Percentiles rank a stretch among this genome's conserved stretches.
Evolutionary conservation across 495 filamentous ascomycete species (phyloP).

Genomic region (Trichoderma gamsii): DNA sequence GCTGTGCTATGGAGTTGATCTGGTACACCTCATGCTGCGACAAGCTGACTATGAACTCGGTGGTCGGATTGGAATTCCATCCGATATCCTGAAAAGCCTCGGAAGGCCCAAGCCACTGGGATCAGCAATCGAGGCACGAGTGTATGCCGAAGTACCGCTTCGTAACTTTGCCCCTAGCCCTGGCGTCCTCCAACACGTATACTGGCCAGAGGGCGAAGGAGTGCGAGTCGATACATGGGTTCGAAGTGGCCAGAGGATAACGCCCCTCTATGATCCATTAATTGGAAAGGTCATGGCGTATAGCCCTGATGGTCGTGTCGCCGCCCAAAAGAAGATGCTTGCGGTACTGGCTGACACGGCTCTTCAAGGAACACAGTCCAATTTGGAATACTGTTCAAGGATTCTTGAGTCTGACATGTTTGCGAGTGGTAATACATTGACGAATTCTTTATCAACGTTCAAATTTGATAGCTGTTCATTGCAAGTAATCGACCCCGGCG

Average conservation of each 20-base stretch:
- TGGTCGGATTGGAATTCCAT: too few relatives aligned
- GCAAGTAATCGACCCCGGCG: constrained; percentile 50
- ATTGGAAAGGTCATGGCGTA: constrained; percentile 52
- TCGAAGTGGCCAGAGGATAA: constrained; percentile 46
- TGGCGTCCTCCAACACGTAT: constrained; percentile 50
- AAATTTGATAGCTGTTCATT: constrained; percentile 45
- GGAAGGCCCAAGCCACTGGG: constrained; percentile 16
- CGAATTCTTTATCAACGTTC: constrained; percentile 47
- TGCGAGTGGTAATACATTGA: constrained; percentile 44
- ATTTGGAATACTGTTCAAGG: constrained; percentile 47
- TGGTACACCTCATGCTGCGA: constrained; percentile 44
- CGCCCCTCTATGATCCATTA: constrained; percentile 55
- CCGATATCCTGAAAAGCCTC: constrained; percentile 17
- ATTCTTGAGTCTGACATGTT: constrained; percentile 41
- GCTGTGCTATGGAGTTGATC: constrained; percentile 51
- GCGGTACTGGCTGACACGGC: constrained; percentile 34
- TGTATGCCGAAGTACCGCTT: constrained; percentile 57
- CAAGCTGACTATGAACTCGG: constrained; percentile 21
- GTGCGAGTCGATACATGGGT: constrained; percentile 59
- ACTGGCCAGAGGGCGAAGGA: constrained; percentile 40
- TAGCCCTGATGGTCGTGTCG: constrained; percentile 32
- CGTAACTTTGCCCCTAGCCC: constrained; percentile 52
- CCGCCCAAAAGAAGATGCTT: constrained; percentile 38
- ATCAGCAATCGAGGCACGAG: constrained; percentile 51
- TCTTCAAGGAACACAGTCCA: constrained; percentile 53